A percentile compares a stretch with the other conserved stretches of the same genome.
Conservation (phyloP, 768 basidiomycete species). For the Coprinopsis marcescibilis region DNA sequence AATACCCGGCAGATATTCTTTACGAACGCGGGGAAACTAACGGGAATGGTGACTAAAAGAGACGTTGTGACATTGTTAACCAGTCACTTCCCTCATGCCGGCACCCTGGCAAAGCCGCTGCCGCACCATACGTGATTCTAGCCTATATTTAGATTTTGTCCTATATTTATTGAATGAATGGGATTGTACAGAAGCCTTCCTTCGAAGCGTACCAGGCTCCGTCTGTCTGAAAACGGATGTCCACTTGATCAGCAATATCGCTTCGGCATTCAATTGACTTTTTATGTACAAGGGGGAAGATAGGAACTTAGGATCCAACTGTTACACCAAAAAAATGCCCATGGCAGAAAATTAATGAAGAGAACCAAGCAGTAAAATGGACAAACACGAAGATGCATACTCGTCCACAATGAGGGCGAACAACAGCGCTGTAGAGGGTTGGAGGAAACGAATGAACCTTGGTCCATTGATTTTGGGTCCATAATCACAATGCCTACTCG, state of each 20-base stretch:
- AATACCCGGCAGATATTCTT: conserved; percentile 67
- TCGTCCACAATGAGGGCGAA: too few species aligned
- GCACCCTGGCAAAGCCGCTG: conserved; percentile 21
- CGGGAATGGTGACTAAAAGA: conserved; percentile 63
- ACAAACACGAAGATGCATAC: too few species aligned
- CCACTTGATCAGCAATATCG: background rate
- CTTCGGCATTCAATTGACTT: conserved; percentile 5
- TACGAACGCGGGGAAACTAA: conserved; percentile 51
- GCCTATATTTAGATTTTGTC: background rate
- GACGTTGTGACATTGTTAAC: conserved; percentile 59
- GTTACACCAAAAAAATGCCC: background rate
- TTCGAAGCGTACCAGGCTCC: background rate
- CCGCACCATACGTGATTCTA: background rate
- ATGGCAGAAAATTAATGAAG: background rate
- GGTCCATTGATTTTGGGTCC: too few species aligned
- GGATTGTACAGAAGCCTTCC: background rate
- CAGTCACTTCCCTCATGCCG: conserved; percentile 52
- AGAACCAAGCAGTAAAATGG: too few species aligned
- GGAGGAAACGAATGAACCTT: too few species aligned
- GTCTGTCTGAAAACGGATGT: too few species aligned
- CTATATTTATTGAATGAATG: background rate
- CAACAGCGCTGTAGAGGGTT: too few species aligned
- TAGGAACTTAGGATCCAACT: conserved; percentile 2
- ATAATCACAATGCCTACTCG: too few species aligned
- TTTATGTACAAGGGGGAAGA: conserved; percentile 3